Percentiles rank a stretch among this genome's conserved stretches.
phyloP scores from a whole-genome alignment of 2,329 filamentous ascomycete genomes.

The Apiospora koreana region DNA sequence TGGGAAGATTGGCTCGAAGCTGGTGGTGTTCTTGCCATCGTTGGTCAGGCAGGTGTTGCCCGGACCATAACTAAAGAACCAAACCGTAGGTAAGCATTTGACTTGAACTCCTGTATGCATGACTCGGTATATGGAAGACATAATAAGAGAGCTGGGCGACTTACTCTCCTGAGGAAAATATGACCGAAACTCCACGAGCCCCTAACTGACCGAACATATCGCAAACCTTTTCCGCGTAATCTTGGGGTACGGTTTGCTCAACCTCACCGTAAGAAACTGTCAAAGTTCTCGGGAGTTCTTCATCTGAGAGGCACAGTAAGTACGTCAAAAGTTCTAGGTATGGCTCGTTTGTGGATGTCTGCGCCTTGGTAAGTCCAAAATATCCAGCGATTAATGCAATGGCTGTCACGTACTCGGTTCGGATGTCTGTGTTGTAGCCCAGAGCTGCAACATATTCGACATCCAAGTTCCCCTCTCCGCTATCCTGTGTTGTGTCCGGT shows the following conservation, averaged over 20 bases:
- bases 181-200: conserved; percentile 57
- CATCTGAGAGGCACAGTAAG: conserved; percentile 32
- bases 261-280: conserved; percentile 68
- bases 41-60: conserved; percentile 50
- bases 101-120: background rate
- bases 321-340: conserved; percentile 31
- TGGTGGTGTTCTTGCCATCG: conserved; percentile 52
- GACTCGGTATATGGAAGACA: background rate
- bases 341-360: conserved; percentile 19
- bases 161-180: conserved; percentile 37
- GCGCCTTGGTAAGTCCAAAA: conserved; percentile 17
- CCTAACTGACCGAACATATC: conserved; percentile 65
- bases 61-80: conserved; percentile 17
- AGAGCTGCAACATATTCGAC: conserved; percentile 56
- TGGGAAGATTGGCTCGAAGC: conserved; percentile 56
- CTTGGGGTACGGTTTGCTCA: conserved; percentile 63
- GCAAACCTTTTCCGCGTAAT: conserved; percentile 64
- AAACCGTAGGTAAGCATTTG: background rate
- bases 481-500: conserved; percentile 30
- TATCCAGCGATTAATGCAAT: conserved; percentile 25
- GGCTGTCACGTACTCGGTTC: conserved; percentile 19
- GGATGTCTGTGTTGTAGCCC: conserved; percentile 45
- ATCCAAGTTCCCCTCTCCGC: conserved; percentile 59
- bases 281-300: conserved; percentile 60
- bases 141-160: conserved; percentile 23